Conservation (phyloP, 805 yeast species). For the Ogataea neopini region DNA sequence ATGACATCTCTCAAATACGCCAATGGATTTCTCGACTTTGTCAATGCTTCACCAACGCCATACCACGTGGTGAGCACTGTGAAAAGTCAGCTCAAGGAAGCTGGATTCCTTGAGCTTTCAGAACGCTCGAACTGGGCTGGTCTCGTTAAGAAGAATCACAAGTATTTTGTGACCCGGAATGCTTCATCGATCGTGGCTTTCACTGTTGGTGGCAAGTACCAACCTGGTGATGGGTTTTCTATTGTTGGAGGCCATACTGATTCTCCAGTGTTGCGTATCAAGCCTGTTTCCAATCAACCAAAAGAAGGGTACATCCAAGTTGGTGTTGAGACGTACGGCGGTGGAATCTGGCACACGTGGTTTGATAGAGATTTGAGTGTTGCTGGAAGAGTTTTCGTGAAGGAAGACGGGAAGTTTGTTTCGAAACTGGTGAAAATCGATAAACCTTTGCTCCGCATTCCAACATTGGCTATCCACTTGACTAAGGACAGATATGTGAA, state of each 20-base stretch:
- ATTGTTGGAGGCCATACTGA: conserved; percentile 97
- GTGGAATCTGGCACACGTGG: conserved; percentile 97
- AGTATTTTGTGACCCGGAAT: conserved; percentile 87
- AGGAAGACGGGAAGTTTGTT: conserved; percentile 49
- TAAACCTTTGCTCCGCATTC: conserved; percentile 85
- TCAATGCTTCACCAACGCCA: conserved; percentile 89
- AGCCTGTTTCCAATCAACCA: conserved; percentile 75
- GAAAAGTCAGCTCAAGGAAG: conserved; percentile 49
- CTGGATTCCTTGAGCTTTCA: conserved; percentile 73
- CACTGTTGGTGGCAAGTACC: conserved; percentile 71
- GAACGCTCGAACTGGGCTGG: conserved; percentile 76
- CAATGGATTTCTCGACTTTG: conserved; percentile 69
- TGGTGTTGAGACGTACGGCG: conserved; percentile 95
- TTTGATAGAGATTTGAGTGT: conserved; percentile 89
- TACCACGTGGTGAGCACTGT: conserved; percentile 84
- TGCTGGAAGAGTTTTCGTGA: conserved; percentile 88
- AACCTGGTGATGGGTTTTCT: conserved; percentile 78
- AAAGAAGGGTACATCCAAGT: conserved; percentile 81
- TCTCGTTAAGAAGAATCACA: conserved; percentile 52
- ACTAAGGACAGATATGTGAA: conserved; percentile 73
- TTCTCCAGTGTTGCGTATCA: conserved; percentile 84
- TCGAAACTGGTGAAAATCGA: conserved; percentile 77
- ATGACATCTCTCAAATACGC: conserved; percentile 39
- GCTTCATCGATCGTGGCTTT: conserved; percentile 88
- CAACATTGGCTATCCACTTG: conserved; percentile 92